Conservation (phyloP, 2,329 filamentous ascomycete genomes). For the Cladosporium halotolerans region DNA sequence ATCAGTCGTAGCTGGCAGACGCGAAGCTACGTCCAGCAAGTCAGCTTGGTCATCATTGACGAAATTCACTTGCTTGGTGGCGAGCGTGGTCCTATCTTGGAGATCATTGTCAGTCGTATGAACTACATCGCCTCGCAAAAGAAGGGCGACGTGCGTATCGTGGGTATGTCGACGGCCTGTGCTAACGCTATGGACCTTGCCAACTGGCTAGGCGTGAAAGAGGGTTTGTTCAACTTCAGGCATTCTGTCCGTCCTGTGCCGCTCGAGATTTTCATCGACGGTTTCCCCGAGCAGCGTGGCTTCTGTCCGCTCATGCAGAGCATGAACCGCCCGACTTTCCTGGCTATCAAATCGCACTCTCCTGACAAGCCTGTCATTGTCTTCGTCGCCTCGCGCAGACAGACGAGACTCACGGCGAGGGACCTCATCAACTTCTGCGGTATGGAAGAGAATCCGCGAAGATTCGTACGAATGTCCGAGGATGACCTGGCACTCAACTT, state of each 20-base stretch:
- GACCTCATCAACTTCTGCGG: conserved; percentile 96
- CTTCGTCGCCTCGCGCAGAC: conserved; percentile 89
- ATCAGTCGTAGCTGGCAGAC: conserved; percentile 99
- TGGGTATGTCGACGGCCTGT: conserved; percentile 99
- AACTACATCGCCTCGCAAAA: conserved; percentile 97
- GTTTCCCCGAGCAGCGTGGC: conserved; percentile 87
- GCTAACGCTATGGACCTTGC: conserved; percentile 90
- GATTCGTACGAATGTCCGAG: conserved; percentile 90
- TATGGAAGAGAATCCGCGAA: conserved; percentile 94
- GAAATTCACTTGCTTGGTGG: conserved; percentile 97
- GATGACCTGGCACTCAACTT: conserved; percentile 87
- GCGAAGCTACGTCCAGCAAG: conserved; percentile 88
- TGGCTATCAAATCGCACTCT: conserved; percentile 94
- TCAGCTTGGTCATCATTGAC: conserved; percentile 94
- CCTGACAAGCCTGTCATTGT: conserved; percentile 97
- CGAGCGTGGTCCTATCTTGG: conserved; percentile 91
- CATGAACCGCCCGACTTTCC: conserved; percentile 95
- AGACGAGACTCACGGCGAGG: conserved; percentile 90
- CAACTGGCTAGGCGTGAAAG: conserved; percentile 96
- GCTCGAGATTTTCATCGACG: conserved; percentile 93
- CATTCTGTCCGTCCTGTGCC: conserved; percentile 96
- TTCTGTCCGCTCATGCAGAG: conserved; percentile 98
- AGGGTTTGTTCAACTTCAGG: conserved; percentile 91
- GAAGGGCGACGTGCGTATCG: conserved; percentile 76
- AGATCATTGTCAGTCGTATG: conserved; percentile 92